Evolutionary conservation across 2,329 filamentous ascomycete genomes (phyloP).

Genomic region (Colletotrichum costaricense): DNA sequence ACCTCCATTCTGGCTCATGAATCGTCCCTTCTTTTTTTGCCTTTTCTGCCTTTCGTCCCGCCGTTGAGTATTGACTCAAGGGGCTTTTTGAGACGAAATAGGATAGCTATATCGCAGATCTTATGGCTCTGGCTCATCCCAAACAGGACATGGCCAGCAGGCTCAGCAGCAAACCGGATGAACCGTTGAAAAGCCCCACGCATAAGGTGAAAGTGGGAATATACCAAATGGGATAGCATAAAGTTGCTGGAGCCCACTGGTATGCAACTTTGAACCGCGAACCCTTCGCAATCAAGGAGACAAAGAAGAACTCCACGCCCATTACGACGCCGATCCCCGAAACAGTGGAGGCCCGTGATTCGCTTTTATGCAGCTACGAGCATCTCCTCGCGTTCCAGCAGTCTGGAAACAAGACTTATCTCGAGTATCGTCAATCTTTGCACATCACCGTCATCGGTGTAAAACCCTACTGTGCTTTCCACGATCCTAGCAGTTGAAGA

Average conservation of each 20-base stretch:
- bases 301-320: neutral
- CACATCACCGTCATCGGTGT: neutral
- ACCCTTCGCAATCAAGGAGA: neutral
- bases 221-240: neutral
- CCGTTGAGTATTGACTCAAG: neutral
- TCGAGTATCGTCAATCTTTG: neutral
- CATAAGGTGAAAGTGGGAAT: neutral
- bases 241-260: neutral
- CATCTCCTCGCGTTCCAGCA: neutral
- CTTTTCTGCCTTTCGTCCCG: neutral
- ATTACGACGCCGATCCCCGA: slow-evolving; percentile 17
- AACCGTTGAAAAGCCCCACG: neutral
- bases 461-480: neutral
- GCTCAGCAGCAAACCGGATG: neutral
- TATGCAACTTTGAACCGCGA: neutral
- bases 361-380: slow-evolving; percentile 6
- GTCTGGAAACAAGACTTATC: neutral
- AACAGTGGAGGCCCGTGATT: slow-evolving; percentile 12
- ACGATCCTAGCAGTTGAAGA: neutral
- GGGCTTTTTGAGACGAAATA: neutral
- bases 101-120: neutral
- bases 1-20: neutral
- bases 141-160: neutral
- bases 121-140: neutral
- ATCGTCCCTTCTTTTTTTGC: neutral